A percentile compares a stretch with the other conserved stretches of the same genome.
Evolutionary conservation across 495 filamentous ascomycete species (phyloP).

Genomic region (Viridothelium virens): DNA sequence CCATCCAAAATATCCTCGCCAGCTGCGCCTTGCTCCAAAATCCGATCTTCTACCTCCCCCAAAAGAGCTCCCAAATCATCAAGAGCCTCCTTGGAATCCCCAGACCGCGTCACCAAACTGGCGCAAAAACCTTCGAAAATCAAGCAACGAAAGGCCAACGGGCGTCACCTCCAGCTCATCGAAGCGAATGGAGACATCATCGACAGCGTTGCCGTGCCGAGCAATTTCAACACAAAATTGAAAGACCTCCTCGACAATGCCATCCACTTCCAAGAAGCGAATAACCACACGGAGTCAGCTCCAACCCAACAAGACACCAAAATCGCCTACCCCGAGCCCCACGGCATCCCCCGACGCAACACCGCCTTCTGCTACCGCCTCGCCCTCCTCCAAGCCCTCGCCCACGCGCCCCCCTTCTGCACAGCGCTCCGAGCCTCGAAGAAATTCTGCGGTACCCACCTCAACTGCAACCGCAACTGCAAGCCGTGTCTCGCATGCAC

Average conservation of each 20-base stretch:
- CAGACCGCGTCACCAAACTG: not conserved
- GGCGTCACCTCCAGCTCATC: not conserved
- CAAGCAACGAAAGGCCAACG: not conserved
- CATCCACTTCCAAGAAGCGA: not conserved
- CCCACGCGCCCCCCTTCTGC: conserved; percentile 15
- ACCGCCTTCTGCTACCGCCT: conserved; percentile 12
- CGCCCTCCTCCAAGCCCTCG: conserved; percentile 11
- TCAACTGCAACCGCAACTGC: not conserved
- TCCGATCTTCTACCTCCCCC: not conserved
- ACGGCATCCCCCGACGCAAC: not conserved
- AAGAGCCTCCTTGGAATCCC: not conserved
- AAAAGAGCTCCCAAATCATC: not conserved
- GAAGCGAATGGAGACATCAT: not conserved
- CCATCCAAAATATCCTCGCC: not conserved
- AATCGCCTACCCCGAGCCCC: not conserved
- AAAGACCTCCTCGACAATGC: not conserved
- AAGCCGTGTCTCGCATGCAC: not conserved
- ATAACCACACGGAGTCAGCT: not conserved
- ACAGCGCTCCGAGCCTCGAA: conserved; percentile 9
- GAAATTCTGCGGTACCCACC: not conserved
- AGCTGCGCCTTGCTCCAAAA: not conserved
- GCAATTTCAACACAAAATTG: not conserved
- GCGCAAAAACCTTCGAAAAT: not conserved
- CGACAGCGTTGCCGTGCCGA: not conserved
- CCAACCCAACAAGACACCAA: not conserved